Conservation (phyloP, 108 stramenopile genomes). For the Bacterosira constricta region DNA sequence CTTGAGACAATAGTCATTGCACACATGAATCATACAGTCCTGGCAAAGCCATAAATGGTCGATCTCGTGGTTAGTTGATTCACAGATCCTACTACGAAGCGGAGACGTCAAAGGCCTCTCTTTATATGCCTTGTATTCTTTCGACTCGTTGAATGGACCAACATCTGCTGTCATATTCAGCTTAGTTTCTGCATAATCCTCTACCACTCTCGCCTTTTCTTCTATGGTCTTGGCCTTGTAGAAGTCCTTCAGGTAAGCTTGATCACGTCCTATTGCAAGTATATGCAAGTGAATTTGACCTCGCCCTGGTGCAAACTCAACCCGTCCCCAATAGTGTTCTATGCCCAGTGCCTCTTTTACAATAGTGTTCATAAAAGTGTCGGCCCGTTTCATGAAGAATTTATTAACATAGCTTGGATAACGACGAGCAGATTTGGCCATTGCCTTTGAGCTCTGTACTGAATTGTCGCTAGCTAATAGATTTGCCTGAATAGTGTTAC, state of each 20-base stretch:
- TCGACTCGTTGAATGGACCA: neutral
- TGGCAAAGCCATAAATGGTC: neutral
- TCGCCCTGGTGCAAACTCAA: conserved; percentile 18
- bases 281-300: conserved; percentile 33
- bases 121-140: neutral
- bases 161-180: conserved; percentile 19
- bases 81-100: neutral
- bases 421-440: neutral
- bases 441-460: neutral
- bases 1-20: conserved; percentile 3
- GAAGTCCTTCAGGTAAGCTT: conserved; percentile 7
- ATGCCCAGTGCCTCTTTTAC: conserved; percentile 11
- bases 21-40: neutral
- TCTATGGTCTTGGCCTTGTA: neutral
- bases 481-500: neutral
- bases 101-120: neutral
- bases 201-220: neutral
- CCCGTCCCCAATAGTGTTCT: conserved; percentile 15
- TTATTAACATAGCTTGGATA: conserved; percentile 9
- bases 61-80: neutral
- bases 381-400: conserved; percentile 23
- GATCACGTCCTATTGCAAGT: conserved; percentile 7
- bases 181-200: neutral
- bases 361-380: conserved; percentile 3
- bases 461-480: neutral